Evolutionary conservation across 1,139 yeast species (phyloP).

Genomic region (Saccharomyces hybrid): DNA sequence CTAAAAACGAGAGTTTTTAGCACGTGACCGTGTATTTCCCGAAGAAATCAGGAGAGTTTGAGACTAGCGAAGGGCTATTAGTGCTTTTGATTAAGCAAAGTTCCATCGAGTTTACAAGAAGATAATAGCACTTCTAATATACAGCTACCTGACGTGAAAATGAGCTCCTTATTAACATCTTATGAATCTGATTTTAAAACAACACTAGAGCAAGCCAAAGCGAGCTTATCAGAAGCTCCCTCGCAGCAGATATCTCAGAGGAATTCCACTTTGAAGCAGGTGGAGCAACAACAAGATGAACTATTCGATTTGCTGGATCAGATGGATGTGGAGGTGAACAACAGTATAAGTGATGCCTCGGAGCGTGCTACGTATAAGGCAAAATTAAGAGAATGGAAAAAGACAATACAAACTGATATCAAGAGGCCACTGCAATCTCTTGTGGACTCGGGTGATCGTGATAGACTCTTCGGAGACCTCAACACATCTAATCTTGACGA

Average conservation of each 20-base stretch:
- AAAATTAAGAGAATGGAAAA: conserved; percentile 26
- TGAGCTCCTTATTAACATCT: conserved; percentile 22
- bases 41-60: background rate
- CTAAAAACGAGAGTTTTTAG: background rate
- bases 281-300: conserved; percentile 29
- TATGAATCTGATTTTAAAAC: conserved; percentile 30
- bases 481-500: conserved; percentile 36
- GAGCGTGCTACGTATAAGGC: conserved; percentile 23
- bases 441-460: conserved; percentile 25
- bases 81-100: background rate
- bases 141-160: background rate
- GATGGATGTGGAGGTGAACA: conserved; percentile 30
- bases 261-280: conserved; percentile 20
- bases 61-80: background rate
- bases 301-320: conserved; percentile 29
- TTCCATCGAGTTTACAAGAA: background rate
- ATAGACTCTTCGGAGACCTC: conserved; percentile 18
- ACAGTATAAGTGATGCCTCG: conserved; percentile 16
- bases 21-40: background rate
- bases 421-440: conserved; percentile 23
- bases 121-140: background rate
- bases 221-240: conserved; percentile 16
- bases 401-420: conserved; percentile 18
- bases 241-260: conserved; percentile 22
- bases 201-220: conserved; percentile 23